These are phyloP conservation scores for Umbilicus rupestris DNA, from an alignment of 164 flowering plant genomes.

Conservation along the genomic window DNA sequence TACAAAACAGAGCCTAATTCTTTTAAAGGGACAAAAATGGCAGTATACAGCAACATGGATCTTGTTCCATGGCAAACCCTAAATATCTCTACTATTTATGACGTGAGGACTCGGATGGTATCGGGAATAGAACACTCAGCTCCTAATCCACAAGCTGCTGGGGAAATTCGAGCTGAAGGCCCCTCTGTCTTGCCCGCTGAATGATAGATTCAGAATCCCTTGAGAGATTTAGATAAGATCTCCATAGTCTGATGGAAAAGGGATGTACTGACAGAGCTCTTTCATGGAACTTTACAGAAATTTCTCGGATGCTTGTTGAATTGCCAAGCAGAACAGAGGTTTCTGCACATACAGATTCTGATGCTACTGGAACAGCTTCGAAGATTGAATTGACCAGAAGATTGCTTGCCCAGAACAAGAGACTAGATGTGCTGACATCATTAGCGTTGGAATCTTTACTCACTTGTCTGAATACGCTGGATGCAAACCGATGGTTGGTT, in stretches of 20 bases:
- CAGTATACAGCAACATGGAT: too few relatives aligned
- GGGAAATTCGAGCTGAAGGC: constrained; percentile 28
- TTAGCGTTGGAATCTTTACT: constrained; percentile 9
- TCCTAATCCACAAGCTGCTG: background rate
- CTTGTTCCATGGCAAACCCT: too few relatives aligned
- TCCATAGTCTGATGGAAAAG: constrained; percentile 64
- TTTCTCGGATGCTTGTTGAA: constrained; percentile 19
- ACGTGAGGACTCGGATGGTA: too few relatives aligned
- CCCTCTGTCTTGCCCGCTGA: constrained; percentile 45
- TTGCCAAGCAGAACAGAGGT: constrained; percentile 37
- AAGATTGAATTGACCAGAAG: constrained; percentile 46
- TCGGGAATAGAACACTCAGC: background rate
- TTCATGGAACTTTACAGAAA: constrained; percentile 41
- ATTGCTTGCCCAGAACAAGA: constrained; percentile 60
- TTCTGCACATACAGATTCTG: constrained; percentile 66
- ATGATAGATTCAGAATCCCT: constrained; percentile 18
- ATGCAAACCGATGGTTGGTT: constrained; percentile 50
- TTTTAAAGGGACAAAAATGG: too few relatives aligned
- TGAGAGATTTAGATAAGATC: constrained; percentile 27
- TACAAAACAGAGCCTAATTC: too few relatives aligned
- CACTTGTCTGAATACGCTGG: constrained; percentile 40
- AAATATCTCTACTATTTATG: too few relatives aligned
- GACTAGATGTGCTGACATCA: constrained; percentile 21
- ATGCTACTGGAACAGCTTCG: constrained; percentile 57
- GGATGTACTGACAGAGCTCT: constrained; percentile 57